A percentile compares a stretch with the other conserved stretches of the same genome.
Evolutionary conservation across 163 green algal genomes (phyloP).

Genomic region (Dunaliella salina): DNA sequence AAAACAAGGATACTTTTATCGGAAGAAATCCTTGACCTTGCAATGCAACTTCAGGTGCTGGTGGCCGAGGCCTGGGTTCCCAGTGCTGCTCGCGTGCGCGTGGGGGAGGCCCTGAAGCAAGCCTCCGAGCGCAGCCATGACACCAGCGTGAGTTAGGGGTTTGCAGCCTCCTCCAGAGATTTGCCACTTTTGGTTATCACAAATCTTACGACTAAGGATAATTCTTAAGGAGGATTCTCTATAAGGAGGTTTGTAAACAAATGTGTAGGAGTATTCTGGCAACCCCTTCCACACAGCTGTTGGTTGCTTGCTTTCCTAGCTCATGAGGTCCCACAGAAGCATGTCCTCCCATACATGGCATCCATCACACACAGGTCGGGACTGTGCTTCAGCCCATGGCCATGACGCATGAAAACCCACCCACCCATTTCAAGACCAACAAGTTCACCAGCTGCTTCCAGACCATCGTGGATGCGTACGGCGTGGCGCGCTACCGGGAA

Average conservation of each 20-base stretch:
- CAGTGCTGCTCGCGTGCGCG: slow-evolving; percentile 42
- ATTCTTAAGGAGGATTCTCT: too few species aligned
- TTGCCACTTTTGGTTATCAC: too few species aligned
- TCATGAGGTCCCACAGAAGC: too few species aligned
- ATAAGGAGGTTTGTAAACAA: too few species aligned
- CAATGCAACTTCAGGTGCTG: slow-evolving; percentile 52
- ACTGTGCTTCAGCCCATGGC: slow-evolving; percentile 89
- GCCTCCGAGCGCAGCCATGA: neutral
- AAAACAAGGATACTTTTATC: too few species aligned
- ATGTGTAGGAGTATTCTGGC: too few species aligned
- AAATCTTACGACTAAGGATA: too few species aligned
- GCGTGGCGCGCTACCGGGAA: slow-evolving; percentile 85
- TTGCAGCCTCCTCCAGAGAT: too few species aligned
- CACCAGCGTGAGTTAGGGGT: slow-evolving; percentile 21
- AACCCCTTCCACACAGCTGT: too few species aligned
- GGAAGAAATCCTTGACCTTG: too few species aligned
- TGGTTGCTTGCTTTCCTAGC: too few species aligned
- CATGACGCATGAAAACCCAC: slow-evolving; percentile 74
- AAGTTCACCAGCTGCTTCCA: slow-evolving; percentile 92
- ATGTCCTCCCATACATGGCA: too few species aligned
- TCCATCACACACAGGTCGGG: slow-evolving; percentile 52
- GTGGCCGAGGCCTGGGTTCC: slow-evolving; percentile 95
- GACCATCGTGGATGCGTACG: slow-evolving; percentile 77
- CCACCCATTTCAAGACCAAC: slow-evolving; percentile 89
- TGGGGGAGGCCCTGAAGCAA: slow-evolving; percentile 70